Percentiles rank a stretch among this genome's conserved stretches.
Conservation (phyloP, 352 stramenopile species). For the Aphanomyces stellatus region DNA sequence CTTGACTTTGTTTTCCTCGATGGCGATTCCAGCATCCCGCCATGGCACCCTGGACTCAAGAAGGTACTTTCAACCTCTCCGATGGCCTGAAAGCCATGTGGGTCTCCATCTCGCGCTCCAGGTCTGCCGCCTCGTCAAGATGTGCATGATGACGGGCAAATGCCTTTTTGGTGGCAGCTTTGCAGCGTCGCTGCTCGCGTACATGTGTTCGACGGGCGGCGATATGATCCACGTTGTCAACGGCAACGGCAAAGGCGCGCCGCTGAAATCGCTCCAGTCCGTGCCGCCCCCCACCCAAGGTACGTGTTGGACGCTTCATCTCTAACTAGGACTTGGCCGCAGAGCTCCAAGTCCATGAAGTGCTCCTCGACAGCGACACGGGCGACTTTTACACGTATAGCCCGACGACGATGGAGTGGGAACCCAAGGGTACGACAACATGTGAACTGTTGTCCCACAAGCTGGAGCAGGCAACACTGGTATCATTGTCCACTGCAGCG, state of each 20-base stretch:
- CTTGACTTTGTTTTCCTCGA: slow-evolving; percentile 77
- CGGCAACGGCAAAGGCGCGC: slow-evolving; percentile 41
- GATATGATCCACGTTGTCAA: slow-evolving; percentile 53
- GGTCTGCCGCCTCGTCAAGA: slow-evolving; percentile 34
- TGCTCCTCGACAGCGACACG: slow-evolving; percentile 59
- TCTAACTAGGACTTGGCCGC: too few relatives aligned
- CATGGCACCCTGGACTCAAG: slow-evolving; percentile 49
- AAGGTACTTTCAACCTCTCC: slow-evolving; percentile 30
- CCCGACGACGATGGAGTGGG: slow-evolving; percentile 30
- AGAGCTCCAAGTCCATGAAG: slow-evolving; percentile 22
- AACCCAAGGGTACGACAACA: slow-evolving; percentile 33
- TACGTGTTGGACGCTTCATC: not conserved
- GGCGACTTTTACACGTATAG: slow-evolving; percentile 63
- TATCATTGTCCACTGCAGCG: slow-evolving; percentile 53
- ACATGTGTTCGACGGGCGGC: slow-evolving; percentile 61
- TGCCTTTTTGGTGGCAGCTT: slow-evolving; percentile 61
- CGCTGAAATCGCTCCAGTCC: slow-evolving; percentile 33
- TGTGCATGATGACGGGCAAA: slow-evolving; percentile 86
- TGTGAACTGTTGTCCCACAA: not conserved
- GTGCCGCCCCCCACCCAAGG: slow-evolving; percentile 29
- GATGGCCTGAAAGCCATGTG: not conserved
- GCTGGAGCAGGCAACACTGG: slow-evolving; percentile 40
- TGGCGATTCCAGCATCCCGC: slow-evolving; percentile 48
- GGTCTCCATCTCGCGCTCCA: slow-evolving; percentile 25
- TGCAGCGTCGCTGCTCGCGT: slow-evolving; percentile 48